Conservation (phyloP, 139 green algal genomes). For the Coelastrella sp. region DNA sequence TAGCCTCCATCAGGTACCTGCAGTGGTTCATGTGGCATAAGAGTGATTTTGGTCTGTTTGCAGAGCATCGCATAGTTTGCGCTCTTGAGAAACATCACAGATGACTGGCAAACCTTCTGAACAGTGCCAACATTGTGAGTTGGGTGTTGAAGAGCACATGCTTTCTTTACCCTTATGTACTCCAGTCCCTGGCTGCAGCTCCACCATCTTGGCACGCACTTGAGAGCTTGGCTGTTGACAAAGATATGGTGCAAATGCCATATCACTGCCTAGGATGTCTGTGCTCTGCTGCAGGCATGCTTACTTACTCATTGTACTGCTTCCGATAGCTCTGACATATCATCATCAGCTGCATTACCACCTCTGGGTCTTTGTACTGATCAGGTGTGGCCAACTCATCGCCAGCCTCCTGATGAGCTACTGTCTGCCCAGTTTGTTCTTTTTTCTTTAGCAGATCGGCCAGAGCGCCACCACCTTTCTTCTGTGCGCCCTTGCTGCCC, state of each 20-base stretch:
- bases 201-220: too few relatives aligned
- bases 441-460: constrained; percentile 55
- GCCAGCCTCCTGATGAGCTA: background rate
- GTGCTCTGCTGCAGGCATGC: background rate
- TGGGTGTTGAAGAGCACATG: too few relatives aligned
- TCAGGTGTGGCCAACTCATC: constrained; percentile 17
- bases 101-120: too few relatives aligned
- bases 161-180: too few relatives aligned
- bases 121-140: too few relatives aligned
- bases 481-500: constrained; percentile 31
- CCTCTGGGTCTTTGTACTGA: constrained; percentile 44
- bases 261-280: too few relatives aligned
- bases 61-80: too few relatives aligned
- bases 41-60: too few relatives aligned
- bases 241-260: too few relatives aligned
- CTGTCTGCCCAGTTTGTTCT: constrained; percentile 2
- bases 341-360: constrained; percentile 40
- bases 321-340: constrained; percentile 43
- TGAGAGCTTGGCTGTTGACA: too few relatives aligned
- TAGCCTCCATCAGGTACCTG: constrained; percentile 58
- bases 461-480: constrained; percentile 47
- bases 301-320: constrained; percentile 43
- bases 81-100: too few relatives aligned
- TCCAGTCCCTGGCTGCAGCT: too few relatives aligned
- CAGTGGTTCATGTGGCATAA: background rate